Base-by-base conservation (phyloP, 1,284 basidiomycete genomes). In the Mixia osmundae region DNA sequence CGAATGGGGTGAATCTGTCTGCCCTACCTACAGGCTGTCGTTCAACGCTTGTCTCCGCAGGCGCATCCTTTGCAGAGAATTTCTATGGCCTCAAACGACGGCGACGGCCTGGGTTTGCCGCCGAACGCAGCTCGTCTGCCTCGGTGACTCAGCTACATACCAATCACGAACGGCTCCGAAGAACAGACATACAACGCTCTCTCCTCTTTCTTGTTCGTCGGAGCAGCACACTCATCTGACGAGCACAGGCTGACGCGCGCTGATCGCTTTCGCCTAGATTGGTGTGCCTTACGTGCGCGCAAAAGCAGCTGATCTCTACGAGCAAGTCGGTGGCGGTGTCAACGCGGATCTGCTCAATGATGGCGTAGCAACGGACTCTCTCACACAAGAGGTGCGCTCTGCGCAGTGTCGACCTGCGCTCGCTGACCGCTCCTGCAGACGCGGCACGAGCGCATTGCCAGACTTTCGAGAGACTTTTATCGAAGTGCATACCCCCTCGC, bases 81-180 rank as follows among this genome's bases (percentile, higher is more conserved):
- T 91, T 91, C 52, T 91, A 91, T 54, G 80, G 80, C 0, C 57
- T 91, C 32, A 79, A 79, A 50, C 61, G 83, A 33, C 63, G 82
- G 40, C 59, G 75, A 23, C 62, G 67, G 37, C 72, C 77, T 1
- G 66, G 68, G 42, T 70, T 76, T 44, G 66, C 31, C 19, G n/a
- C 35, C 1, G 66, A 68, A 30, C 64, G 71, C 42, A 67, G 69
- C 1, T 59, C 61, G 41, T 67, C 68, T 22, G 77, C 75, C 27
- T 69, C 73, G 5, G 71, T n/a, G n/a, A n/a, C n/a, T n/a, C n/a
- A 68, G 9, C 67, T 69, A 3, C 57, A 71, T 29, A 67, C 69
- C 12, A 50, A 57, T 3, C 68, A 68, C 44, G 76, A 77, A 54
- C 66, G 63, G 42, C 59, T 83, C 25, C 57, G 71, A 37, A 54